Percentiles rank a stretch among this genome's conserved stretches.
phyloP scores from a whole-genome alignment of 768 basidiomycete species.

The Lentinula raphanica region DNA sequence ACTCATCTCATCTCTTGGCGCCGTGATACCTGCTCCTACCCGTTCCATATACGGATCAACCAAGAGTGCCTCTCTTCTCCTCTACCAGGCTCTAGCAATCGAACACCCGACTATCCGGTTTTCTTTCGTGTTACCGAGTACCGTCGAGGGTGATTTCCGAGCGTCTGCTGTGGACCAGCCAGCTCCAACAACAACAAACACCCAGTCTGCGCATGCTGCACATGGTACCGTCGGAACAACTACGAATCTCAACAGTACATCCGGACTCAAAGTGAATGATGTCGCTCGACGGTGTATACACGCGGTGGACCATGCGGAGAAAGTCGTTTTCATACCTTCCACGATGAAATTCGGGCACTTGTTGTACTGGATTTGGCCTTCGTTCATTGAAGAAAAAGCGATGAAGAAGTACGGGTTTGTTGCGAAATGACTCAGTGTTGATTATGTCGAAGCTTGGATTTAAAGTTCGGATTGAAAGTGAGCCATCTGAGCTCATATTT shows the following conservation, averaged over 20 bases:
- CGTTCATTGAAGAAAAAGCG: slow-evolving; percentile 52
- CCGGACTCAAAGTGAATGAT: slow-evolving; percentile 51
- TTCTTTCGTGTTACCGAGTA: slow-evolving; percentile 57
- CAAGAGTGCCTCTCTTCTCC: slow-evolving; percentile 72
- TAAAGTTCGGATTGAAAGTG: too few relatives aligned
- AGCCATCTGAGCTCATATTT: too few relatives aligned
- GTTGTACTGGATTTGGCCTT: slow-evolving; percentile 62
- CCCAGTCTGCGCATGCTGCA: background rate
- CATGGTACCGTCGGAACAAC: slow-evolving; percentile 25
- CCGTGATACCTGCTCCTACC: slow-evolving; percentile 80
- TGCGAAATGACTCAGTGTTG: background rate
- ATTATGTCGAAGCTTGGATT: background rate
- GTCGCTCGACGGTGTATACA: slow-evolving; percentile 58
- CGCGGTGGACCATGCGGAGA: slow-evolving; percentile 56
- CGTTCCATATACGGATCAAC: slow-evolving; percentile 80
- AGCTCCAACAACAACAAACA: slow-evolving; percentile 27
- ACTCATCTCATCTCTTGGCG: slow-evolving; percentile 73
- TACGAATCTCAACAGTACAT: slow-evolving; percentile 43
- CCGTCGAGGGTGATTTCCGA: slow-evolving; percentile 76
- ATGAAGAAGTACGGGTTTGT: slow-evolving; percentile 61
- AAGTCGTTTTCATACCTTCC: slow-evolving; percentile 54
- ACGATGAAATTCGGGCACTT: slow-evolving; percentile 43
- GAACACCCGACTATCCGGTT: slow-evolving; percentile 71
- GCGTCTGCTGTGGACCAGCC: slow-evolving; percentile 67
- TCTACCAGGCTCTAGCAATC: slow-evolving; percentile 76